phyloP scores from a whole-genome alignment of 306 rosid genomes.

The Herpetospermum pedunculosum region DNA sequence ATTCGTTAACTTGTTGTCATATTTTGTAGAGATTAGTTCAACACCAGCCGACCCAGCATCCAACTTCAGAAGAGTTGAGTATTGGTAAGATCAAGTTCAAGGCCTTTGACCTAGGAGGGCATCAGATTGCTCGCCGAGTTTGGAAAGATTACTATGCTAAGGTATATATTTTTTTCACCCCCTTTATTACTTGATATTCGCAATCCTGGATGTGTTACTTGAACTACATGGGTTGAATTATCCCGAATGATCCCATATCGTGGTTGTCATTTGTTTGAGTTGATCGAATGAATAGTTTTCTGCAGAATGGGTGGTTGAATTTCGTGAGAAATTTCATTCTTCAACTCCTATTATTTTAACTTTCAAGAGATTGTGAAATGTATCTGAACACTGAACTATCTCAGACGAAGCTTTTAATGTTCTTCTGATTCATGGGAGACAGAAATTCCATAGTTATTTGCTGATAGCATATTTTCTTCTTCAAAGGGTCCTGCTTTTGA shows the following conservation, averaged over 20 bases:
- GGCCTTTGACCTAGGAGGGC: constrained; percentile 83
- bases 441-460: constrained; percentile 15
- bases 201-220: background rate
- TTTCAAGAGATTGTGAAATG: background rate
- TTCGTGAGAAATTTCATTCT: background rate
- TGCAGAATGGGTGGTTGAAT: background rate
- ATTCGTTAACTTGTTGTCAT: background rate
- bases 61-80: constrained; percentile 75
- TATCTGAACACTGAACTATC: background rate
- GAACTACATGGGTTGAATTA: background rate
- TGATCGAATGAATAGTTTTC: background rate
- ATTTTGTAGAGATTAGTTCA: constrained; percentile 76
- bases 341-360: background rate
- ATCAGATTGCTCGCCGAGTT: constrained; percentile 71
- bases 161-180: constrained; percentile 25
- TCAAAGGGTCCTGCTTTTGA: constrained; percentile 25
- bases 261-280: background rate
- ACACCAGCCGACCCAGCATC: constrained; percentile 76
- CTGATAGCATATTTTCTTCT: constrained; percentile 24
- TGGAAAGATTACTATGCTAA: constrained; percentile 86
- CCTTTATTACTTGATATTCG: background rate
- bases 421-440: constrained; percentile 38
- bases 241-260: background rate
- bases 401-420: constrained; percentile 6
- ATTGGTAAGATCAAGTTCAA: constrained; percentile 81